These are phyloP conservation scores for Phytophthora citrophthora DNA, from an alignment of 352 stramenopile genomes.

Conservation along the genomic window DNA sequence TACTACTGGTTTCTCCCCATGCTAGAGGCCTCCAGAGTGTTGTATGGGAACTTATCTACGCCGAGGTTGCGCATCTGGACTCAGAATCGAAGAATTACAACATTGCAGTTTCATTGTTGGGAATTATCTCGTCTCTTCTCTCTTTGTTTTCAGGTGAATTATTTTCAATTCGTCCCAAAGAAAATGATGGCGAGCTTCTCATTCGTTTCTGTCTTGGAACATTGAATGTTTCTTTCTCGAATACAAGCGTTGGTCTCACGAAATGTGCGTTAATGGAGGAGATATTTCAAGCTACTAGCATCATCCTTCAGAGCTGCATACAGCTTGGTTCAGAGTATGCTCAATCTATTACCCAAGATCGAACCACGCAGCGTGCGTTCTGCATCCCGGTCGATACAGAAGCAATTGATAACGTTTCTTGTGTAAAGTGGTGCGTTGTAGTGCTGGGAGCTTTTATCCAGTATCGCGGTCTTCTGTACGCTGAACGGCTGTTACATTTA, in stretches of 20 bases:
- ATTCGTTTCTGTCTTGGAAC: slow-evolving; percentile 20
- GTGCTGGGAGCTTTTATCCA: slow-evolving; percentile 19
- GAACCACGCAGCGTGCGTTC: slow-evolving; percentile 13
- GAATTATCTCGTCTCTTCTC: slow-evolving; percentile 17
- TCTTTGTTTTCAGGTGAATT: slow-evolving; percentile 11
- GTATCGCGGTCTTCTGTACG: slow-evolving; percentile 29
- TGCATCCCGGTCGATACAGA: background rate
- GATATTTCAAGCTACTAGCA: slow-evolving; percentile 25
- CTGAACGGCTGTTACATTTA: slow-evolving; percentile 24
- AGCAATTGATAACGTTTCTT: slow-evolving; percentile 3
- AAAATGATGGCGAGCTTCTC: slow-evolving; percentile 6
- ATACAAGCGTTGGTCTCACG: slow-evolving; percentile 3
- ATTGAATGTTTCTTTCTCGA: slow-evolving; percentile 3
- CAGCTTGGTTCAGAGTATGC: slow-evolving; percentile 26
- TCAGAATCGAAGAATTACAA: slow-evolving; percentile 5
- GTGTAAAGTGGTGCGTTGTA: slow-evolving; percentile 25
- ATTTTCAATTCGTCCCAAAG: slow-evolving; percentile 17
- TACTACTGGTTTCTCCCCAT: slow-evolving; percentile 20
- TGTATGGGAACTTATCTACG: slow-evolving; percentile 22
- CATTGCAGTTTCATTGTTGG: slow-evolving; percentile 21
- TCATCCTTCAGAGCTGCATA: slow-evolving; percentile 30
- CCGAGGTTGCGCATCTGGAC: slow-evolving; percentile 16
- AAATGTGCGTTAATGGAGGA: slow-evolving; percentile 12
- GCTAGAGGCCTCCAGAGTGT: slow-evolving; percentile 16
- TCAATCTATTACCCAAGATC: slow-evolving; percentile 27